Evolutionary conservation across 179 eudicot species (phyloP).

Genomic region (Silene noctiflora): DNA sequence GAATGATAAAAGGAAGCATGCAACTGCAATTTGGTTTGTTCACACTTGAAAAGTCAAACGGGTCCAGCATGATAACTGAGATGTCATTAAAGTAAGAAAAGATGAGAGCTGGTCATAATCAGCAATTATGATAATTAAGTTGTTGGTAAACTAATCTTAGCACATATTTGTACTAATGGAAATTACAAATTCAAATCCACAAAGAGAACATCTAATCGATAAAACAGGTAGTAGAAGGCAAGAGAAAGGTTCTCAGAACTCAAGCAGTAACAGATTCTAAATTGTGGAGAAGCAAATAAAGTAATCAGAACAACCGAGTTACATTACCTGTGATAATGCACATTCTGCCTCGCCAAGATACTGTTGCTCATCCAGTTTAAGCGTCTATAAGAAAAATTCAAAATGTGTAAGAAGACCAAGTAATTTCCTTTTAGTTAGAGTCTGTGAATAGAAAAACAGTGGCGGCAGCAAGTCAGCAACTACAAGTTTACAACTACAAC

Average conservation of each 20-base stretch:
- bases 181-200: background rate
- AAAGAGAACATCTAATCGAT: background rate
- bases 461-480: background rate
- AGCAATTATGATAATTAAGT: background rate
- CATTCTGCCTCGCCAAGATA: constrained; percentile 95
- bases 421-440: constrained; percentile 8
- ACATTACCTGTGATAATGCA: constrained; percentile 72
- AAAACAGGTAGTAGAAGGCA: background rate
- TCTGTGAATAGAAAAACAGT: background rate
- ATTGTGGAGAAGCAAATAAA: background rate
- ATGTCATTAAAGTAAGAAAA: constrained; percentile 1
- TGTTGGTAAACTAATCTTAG: background rate
- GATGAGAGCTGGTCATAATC: background rate
- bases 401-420: constrained; percentile 10
- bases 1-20: background rate
- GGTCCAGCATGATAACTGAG: background rate
- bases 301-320: background rate
- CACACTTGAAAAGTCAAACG: background rate
- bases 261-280: background rate
- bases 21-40: constrained; percentile 12
- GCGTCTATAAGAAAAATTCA: constrained; percentile 44
- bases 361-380: constrained; percentile 93
- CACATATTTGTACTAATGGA: background rate
- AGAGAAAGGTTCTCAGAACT: constrained; percentile 3
- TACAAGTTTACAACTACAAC: background rate